Evolutionary conservation across 441 rosid genomes (phyloP), one percentile per base, ranked within the genome.

Genomic region (Francoa sonchifolia): DNA sequence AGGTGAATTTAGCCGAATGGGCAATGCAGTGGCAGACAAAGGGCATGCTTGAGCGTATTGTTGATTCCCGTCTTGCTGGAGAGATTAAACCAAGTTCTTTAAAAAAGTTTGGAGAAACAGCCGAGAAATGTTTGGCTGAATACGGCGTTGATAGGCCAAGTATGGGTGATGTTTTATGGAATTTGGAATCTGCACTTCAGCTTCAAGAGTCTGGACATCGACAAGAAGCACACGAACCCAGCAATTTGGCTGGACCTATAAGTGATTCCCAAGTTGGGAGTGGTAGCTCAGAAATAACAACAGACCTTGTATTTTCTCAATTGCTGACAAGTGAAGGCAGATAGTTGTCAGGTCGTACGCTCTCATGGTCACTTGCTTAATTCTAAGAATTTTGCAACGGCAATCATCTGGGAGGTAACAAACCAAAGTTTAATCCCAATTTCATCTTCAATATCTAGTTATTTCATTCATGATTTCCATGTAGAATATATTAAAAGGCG

Each of bases 101-200:
- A 55, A 79, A 75, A 74, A 82, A 77, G 43, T 79, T 32, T n/a
- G 94, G 83, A 0, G 96, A 87, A 44, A 82, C 94, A 0, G 96
- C 88, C 0, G 94, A 87, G 72, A 87, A 82, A 69, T 87, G 94
- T 48, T 73, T 85, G 52, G 94, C 92, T 0, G 96, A 87, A 15
- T 87, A 87, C 7, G 94, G 96, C 1, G 82, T 87, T 3, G 94
- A 87, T 54, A 74, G 96, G 59, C 96, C 96, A 0, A 67, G 68
- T 1, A 82, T 87, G 67, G 96, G 96, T 3, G 96, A 82, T 61
- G 94, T 87, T 32, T 34, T 87, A 19, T 87, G 96, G 96, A 87
- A 82, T 45, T 69, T 87, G 52, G 96, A 87, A 49, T 58, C 63
- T 33, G 72, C 65, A 6, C 79, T 77, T 39, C 88, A 74, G 68